These are phyloP conservation scores for Chrysophaeum taylorii DNA, from an alignment of 352 stramenopile species.

Conservation along the genomic window DNA sequence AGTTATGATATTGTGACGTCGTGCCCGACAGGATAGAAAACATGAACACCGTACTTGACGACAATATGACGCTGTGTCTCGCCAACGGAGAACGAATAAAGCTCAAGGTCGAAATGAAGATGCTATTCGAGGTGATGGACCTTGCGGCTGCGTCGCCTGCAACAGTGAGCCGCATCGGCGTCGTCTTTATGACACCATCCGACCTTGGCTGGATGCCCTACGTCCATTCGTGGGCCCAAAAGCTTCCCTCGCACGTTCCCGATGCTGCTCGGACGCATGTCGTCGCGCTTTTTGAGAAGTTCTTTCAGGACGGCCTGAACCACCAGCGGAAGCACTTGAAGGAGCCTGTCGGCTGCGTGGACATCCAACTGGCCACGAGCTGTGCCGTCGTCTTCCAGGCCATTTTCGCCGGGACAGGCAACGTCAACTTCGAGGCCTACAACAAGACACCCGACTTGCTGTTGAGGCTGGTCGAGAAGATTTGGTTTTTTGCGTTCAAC, in stretches of 20 bases:
- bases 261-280: constrained; percentile 37
- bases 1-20: too few species aligned
- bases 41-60: constrained; percentile 86
- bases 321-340: constrained; percentile 61
- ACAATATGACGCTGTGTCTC: constrained; percentile 86
- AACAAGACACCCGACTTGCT: constrained; percentile 24
- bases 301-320: constrained; percentile 57
- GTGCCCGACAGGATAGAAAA: too few species aligned
- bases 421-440: constrained; percentile 22
- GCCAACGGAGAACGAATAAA: constrained; percentile 81
- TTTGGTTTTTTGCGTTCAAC: constrained; percentile 44
- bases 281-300: constrained; percentile 38
- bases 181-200: constrained; percentile 75
- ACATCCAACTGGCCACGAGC: constrained; percentile 45
- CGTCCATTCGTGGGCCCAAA: constrained; percentile 62
- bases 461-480: constrained; percentile 37
- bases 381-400: constrained; percentile 40
- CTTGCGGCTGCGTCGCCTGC: constrained; percentile 73
- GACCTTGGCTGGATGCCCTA: constrained; percentile 76
- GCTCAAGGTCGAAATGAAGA: constrained; percentile 71
- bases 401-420: constrained; percentile 27
- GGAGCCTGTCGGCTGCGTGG: constrained; percentile 41
- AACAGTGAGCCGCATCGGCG: constrained; percentile 76
- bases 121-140: constrained; percentile 86
- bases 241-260: constrained; percentile 49